phyloP scores from a whole-genome alignment of 306 rosid genomes.

The Cucumis cinereus region DNA sequence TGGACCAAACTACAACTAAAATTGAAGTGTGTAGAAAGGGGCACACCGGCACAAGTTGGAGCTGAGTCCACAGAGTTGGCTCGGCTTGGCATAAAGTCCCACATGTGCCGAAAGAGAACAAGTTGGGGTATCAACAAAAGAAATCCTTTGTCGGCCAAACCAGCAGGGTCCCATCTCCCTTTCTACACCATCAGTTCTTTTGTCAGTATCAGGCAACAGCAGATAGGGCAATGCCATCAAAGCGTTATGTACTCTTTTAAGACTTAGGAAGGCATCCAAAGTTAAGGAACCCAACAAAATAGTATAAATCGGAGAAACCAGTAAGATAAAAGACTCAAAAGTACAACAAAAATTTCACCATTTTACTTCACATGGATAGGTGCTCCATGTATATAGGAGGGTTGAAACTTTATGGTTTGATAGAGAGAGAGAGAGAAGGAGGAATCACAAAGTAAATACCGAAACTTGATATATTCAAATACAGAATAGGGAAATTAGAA shows the following conservation, averaged over 20 bases:
- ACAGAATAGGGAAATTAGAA: neutral
- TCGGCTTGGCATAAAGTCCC: neutral
- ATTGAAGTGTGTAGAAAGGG: neutral
- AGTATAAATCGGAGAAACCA: neutral
- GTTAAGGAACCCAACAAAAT: neutral
- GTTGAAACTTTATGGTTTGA: neutral
- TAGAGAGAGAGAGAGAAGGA: neutral
- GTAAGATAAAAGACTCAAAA: neutral
- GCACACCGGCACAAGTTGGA: constrained; percentile 6
- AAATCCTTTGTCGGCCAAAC: constrained; percentile 7
- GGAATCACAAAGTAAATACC: neutral
- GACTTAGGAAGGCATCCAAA: neutral
- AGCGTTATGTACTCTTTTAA: neutral
- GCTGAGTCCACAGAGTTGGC: neutral
- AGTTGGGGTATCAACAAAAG: constrained; percentile 8
- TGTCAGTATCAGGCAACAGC: constrained; percentile 4
- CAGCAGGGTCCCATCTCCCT: neutral
- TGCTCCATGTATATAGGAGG: neutral
- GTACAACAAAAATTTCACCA: neutral
- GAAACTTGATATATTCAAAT: neutral
- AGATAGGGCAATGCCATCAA: neutral
- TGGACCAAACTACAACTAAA: too few relatives aligned
- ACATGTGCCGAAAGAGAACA: constrained; percentile 4
- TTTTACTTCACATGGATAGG: constrained; percentile 3
- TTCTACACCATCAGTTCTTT: constrained; percentile 7